These are phyloP conservation scores for Globisporangium carolinianum DNA, from an alignment of 352 stramenopile species.

Conservation along the genomic window DNA sequence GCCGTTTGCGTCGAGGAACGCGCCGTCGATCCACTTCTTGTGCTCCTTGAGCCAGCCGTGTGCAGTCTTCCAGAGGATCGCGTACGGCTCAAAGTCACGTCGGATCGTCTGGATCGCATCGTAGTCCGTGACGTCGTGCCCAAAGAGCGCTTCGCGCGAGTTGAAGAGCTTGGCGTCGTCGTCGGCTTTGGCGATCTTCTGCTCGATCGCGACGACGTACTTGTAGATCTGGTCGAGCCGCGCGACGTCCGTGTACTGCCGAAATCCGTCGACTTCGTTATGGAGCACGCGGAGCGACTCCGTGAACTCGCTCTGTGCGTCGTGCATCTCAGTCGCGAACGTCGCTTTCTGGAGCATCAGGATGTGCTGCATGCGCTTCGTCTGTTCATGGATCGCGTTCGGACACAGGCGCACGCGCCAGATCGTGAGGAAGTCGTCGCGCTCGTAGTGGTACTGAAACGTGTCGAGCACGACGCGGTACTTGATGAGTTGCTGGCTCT, in stretches of 20 bases:
- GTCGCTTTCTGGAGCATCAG: slow-evolving; percentile 77
- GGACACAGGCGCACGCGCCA: slow-evolving; percentile 86
- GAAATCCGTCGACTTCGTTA: slow-evolving; percentile 83
- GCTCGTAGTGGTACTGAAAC: slow-evolving; percentile 83
- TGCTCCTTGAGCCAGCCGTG: slow-evolving; percentile 90
- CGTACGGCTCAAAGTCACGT: slow-evolving; percentile 92
- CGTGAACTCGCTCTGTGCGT: slow-evolving; percentile 90
- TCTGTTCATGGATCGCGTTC: slow-evolving; percentile 84
- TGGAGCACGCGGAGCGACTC: slow-evolving; percentile 79
- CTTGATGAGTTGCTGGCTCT: slow-evolving; percentile 76
- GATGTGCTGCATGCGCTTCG: slow-evolving; percentile 75
- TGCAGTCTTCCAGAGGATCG: slow-evolving; percentile 90
- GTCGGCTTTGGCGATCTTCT: slow-evolving; percentile 83
- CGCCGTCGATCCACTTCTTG: slow-evolving; percentile 89
- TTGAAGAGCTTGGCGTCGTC: slow-evolving; percentile 90
- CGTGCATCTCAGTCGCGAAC: slow-evolving; percentile 87
- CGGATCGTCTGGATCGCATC: slow-evolving; percentile 85
- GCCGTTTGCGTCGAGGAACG: slow-evolving; percentile 88
- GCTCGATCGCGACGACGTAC: slow-evolving; percentile 80
- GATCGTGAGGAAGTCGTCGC: slow-evolving; percentile 86
- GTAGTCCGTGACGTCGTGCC: slow-evolving; percentile 88
- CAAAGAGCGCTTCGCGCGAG: slow-evolving; percentile 86
- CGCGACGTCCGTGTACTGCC: slow-evolving; percentile 82
- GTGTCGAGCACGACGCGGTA: slow-evolving; percentile 71
- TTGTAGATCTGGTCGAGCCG: slow-evolving; percentile 85